Base-by-base conservation (phyloP, 495 filamentous ascomycete species). In the Penicillium soppii region DNA sequence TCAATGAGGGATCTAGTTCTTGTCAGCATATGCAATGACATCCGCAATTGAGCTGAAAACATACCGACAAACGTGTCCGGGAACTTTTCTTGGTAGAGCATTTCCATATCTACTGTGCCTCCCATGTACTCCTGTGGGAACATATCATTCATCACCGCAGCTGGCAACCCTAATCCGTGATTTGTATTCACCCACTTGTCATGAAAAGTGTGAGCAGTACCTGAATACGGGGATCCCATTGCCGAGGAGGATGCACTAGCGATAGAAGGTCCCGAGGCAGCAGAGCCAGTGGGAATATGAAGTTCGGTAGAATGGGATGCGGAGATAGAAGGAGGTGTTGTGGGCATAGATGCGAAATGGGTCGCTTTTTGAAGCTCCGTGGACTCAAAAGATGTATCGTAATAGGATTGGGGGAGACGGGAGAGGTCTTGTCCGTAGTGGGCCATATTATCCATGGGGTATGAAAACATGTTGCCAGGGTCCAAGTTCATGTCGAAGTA, bases 171-270 rank as follows among this genome's bases (percentile, higher is more conserved):
- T 27, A 91, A 71, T 26, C 82, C 84, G 48, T 82, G 71, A 37
- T 76, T 71, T 25, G 78, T 73, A n/a, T 80, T 78, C 19, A 79
- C 69, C 81, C 86, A 89, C 53, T 83, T 73, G 32, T 78, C 72
- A 58, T 69, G 80, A 65, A 83, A 62, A 75, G 77, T 72, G 33
- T 86, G 80, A 15, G 81, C 75, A 50, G 80, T 78, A 44, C 79
- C 80, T 0, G 86, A 86, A 52, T 85, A 87, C 16, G 91, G 91
- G 7, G 91, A 96, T 26, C 86, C 89, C 58, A 89, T 86, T 26
- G 84, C 80, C 4, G 91, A 95, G 2, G 91, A 94, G 13, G 88
- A 79, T 10, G 86, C 84, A 59, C 82, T 85, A 21, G 78, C 77
- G 48, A 80, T 75, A 12, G 89, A 92, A 12, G 84, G 81, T 1